Base-by-base conservation (phyloP, 208 protist genomes). In the Borovskyia barvae region DNA sequence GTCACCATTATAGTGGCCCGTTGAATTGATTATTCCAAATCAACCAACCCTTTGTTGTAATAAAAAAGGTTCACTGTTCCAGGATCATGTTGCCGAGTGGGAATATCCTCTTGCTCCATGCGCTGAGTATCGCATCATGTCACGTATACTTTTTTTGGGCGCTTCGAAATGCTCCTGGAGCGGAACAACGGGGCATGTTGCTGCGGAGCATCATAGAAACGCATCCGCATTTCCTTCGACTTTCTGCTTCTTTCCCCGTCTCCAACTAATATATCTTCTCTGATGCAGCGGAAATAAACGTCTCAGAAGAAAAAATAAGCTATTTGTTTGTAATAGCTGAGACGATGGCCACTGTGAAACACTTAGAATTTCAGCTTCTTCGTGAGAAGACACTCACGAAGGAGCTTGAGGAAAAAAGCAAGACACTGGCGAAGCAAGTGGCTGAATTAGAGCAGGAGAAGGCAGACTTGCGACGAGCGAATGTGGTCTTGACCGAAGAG, bases 371-470 rank as follows among this genome's bases (percentile, higher is more conserved):
- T 65, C 75, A 91, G 32, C 66, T 90, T 19, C 84, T 88, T 55
- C 77, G 87, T 2, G 84, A 91, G 39, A 90, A 89, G 35, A 51
- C 63, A 2, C 63, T 79, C 4, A 70, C 76, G 14, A 78, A 75
- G 49, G 80, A 91, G 39, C 56, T 94, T n/a, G 73, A 90, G 28
- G 77, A 68, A 2, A 82, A 78, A 54, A 80, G 81, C 49, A 94
- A 92, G 49, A 35, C 41, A 5, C 64, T 88, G 15, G 75, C 85
- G 22, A 67, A 74, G 12, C 84, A 90, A 43, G 76, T 92, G 36
- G 66, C 79, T 12, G 75, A 91, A 32, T 62, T 94, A 1, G 82
- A 90, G 28, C 87, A 92, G 51, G 87, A 90, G 33, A 94, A 94
- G 42, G 84, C 84, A 5, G 85, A 91, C 47, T 66, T 91, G 14